These are phyloP conservation scores for Trichoderma arundinaceum DNA, from an alignment of 2,329 filamentous ascomycete genomes.

Conservation along the genomic window DNA sequence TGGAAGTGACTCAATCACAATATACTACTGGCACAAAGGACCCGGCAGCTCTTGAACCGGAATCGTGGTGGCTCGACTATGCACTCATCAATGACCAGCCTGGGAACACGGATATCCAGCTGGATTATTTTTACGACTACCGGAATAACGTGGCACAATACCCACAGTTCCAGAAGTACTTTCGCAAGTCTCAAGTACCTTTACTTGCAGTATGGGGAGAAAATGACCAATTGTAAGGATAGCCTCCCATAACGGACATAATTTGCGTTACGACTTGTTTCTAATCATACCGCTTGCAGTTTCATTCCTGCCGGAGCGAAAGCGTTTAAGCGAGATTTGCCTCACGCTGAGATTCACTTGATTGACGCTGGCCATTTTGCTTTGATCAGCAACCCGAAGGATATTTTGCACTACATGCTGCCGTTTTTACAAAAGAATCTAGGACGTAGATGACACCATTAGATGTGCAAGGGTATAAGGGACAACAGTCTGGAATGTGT, in stretches of 20 bases:
- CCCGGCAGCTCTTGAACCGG: conserved; percentile 48
- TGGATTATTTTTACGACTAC: conserved; percentile 65
- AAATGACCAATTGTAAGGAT: conserved; percentile 49
- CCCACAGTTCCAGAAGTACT: conserved; percentile 60
- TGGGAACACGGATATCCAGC: conserved; percentile 56
- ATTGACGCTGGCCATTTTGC: conserved; percentile 65
- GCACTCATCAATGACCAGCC: conserved; percentile 52
- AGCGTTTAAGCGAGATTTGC: conserved; percentile 58
- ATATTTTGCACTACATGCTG: not conserved
- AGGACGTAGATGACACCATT: not conserved
- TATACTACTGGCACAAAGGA: conserved; percentile 50
- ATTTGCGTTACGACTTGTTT: too few relatives aligned
- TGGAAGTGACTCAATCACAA: conserved; percentile 51
- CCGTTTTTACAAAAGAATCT: not conserved
- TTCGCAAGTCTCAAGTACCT: conserved; percentile 56
- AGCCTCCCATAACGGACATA: not conserved
- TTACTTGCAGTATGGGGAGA: conserved; percentile 64
- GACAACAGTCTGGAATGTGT: too few relatives aligned
- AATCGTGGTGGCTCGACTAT: conserved; percentile 57
- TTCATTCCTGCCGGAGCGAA: conserved; percentile 59
- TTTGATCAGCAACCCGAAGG: not conserved
- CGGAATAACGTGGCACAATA: conserved; percentile 60
- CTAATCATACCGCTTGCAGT: conserved; percentile 38
- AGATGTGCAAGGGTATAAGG: not conserved
- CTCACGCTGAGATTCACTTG: conserved; percentile 54